These are phyloP conservation scores for Starmerella vitae DNA, from an alignment of 805 yeast species.

Conservation along the genomic window DNA sequence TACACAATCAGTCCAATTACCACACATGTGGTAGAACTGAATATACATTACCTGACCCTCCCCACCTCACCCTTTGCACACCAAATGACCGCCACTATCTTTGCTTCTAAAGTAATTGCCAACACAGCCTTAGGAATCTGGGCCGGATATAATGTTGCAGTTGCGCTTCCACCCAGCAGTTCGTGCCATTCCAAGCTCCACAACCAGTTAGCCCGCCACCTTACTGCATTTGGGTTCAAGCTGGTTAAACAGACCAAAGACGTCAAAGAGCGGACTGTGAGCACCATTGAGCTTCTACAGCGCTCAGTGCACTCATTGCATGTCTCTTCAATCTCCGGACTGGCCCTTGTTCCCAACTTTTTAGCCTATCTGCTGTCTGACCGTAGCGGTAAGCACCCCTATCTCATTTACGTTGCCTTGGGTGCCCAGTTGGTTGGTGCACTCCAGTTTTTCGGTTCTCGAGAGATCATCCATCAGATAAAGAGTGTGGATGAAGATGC, in stretches of 20 bases:
- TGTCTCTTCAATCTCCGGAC: slow-evolving; percentile 16
- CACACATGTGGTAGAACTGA: no score
- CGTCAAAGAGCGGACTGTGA: neutral
- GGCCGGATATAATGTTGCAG: slow-evolving; percentile 25
- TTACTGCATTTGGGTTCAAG: neutral
- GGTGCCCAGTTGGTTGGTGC: slow-evolving; percentile 24
- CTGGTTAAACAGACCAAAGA: neutral
- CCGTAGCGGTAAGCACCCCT: slow-evolving; percentile 26
- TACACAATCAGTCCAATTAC: no score
- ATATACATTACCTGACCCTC: no score
- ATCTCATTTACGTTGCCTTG: slow-evolving; percentile 26
- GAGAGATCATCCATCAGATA: slow-evolving; percentile 16
- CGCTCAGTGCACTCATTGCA: slow-evolving; percentile 4
- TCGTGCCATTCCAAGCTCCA: neutral
- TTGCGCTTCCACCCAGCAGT: slow-evolving; percentile 10
- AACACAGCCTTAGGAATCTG: slow-evolving; percentile 28
- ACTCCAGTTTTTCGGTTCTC: slow-evolving; percentile 21
- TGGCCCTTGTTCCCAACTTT: slow-evolving; percentile 20
- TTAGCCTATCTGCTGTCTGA: slow-evolving; percentile 22
- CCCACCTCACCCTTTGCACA: no score
- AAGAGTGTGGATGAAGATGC: slow-evolving; percentile 6
- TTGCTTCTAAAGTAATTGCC: slow-evolving; percentile 27
- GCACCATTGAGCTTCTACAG: neutral
- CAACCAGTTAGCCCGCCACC: neutral
- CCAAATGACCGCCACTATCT: slow-evolving; percentile 18